Conservation (phyloP, 371 early-diverging fungal species). For the Synchytrium microbalum region DNA sequence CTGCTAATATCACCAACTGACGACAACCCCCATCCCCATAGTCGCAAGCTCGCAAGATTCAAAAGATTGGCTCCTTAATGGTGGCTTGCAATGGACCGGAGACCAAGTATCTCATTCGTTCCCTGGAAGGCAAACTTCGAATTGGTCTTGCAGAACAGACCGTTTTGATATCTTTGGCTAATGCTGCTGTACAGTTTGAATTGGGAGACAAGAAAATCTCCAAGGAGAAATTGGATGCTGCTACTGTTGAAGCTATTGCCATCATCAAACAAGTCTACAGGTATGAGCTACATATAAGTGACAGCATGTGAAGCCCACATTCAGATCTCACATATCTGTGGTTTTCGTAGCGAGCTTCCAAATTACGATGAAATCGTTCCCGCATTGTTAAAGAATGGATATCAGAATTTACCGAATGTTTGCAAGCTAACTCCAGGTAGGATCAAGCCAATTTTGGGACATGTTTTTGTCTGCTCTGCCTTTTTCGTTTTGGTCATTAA, state of each 20-base stretch:
- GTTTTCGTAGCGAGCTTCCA: constrained; percentile 72
- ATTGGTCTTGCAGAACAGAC: constrained; percentile 97
- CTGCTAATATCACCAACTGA: no score
- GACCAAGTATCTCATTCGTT: constrained; percentile 87
- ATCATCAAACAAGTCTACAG: constrained; percentile 86
- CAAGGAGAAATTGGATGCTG: constrained; percentile 42
- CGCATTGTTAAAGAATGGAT: constrained; percentile 67
- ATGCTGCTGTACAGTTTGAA: constrained; percentile 53
- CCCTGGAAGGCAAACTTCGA: constrained; percentile 92
- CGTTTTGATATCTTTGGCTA: constrained; percentile 80
- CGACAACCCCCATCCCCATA: no score
- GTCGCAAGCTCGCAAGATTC: constrained; percentile 74
- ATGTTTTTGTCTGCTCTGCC: no score
- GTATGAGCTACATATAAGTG: constrained; percentile 33
- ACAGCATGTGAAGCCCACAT: background rate
- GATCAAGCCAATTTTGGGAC: background rate
- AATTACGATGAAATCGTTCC: constrained; percentile 85
- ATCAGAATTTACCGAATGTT: constrained; percentile 50
- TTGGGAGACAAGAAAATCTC: constrained; percentile 29
- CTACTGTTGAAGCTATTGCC: constrained; percentile 61
- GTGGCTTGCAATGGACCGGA: constrained; percentile 79
- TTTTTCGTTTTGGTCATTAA: constrained; percentile 5
- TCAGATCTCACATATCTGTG: no score
- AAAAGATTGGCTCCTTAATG: constrained; percentile 74
- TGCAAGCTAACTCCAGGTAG: constrained; percentile 85